Evolutionary conservation across 768 basidiomycete genomes (phyloP), one percentile per base, ranked within the genome.

Genomic region (Coprinopsis sp.): DNA sequence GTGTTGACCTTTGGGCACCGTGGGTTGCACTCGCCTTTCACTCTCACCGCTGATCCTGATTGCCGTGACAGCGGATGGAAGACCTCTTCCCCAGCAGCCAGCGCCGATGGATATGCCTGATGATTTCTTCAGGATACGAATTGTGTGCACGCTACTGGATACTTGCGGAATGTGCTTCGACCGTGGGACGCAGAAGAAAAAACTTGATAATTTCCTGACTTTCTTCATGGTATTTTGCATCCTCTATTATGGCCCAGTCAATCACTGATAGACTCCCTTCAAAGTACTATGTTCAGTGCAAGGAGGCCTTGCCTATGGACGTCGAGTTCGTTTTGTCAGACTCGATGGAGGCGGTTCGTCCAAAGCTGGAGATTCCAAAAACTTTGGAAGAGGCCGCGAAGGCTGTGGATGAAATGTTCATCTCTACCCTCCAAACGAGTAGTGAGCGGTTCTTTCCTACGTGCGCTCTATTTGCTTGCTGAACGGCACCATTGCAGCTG

Each of bases 161-260:
- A 91, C 94, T 0, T 94, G 92, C 61, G 96, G 95, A 16, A 91
- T 94, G 78, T 98, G 95, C 67, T 98, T 99, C 64, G 95, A 97
- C 64, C 82, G 85, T 31, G 96, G 95, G 1, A 82, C 86, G 4
- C 88, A 91, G 62, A 90, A 84, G 65, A 87, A 87, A 71, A 97
- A 94, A 62, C 69, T 99, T 19, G 96, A 98, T 66, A 86, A 83
- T 55, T 95, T 96, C 61, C 67, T 99, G 53, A 73, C 79, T 12
- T 93, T 96, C 69, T 97, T 98, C 66, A 92, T 98, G 78, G 92
- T 92, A 56, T 51, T 50, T 33, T 10, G 8, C n/a, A n/a, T 63
- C 16, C 16, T 37, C 25, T 34, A 25, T 19, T 13, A 12, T 16
- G 10, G 36, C n/a, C 31, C 14, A n/a, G n/a, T 33, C 37, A n/a